phyloP scores from a whole-genome alignment of 1,284 basidiomycete genomes.

The Heliocybe sulcata region DNA sequence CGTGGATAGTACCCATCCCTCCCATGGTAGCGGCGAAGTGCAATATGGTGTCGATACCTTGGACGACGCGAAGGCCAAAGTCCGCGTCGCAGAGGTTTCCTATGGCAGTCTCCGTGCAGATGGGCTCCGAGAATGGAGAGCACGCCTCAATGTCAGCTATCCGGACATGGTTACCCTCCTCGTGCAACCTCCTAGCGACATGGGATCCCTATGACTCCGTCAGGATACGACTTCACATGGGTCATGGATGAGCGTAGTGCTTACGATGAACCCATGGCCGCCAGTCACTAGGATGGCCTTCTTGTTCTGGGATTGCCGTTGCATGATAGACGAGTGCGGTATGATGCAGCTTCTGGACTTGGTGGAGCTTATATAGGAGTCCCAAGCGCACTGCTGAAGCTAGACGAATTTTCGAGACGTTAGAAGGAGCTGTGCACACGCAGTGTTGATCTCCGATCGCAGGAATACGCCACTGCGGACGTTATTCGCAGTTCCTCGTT shows the following conservation, averaged over 20 bases:
- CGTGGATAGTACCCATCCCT: constrained; percentile 54
- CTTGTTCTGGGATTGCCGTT: neutral
- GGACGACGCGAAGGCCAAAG: constrained; percentile 29
- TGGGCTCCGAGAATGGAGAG: constrained; percentile 19
- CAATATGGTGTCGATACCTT: constrained; percentile 34
- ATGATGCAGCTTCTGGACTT: neutral
- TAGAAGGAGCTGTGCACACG: too few relatives aligned
- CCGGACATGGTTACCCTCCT: constrained; percentile 27
- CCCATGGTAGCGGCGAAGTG: constrained; percentile 58
- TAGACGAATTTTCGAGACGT: too few relatives aligned
- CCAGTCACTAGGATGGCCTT: constrained; percentile 40
- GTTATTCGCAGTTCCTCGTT: too few relatives aligned
- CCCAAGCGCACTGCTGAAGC: too few relatives aligned
- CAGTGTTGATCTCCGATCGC: too few relatives aligned
- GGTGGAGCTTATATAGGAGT: too few relatives aligned
- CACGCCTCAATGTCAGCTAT: constrained; percentile 33
- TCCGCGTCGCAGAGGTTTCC: constrained; percentile 40
- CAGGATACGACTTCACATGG: constrained; percentile 1
- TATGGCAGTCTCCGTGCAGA: constrained; percentile 24
- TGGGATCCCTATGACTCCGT: constrained; percentile 39
- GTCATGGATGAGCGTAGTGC: constrained; percentile 11
- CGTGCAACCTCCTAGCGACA: constrained; percentile 31
- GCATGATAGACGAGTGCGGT: neutral
- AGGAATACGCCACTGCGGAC: too few relatives aligned
- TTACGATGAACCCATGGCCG: constrained; percentile 51